Evolutionary conservation across 2,329 filamentous ascomycete genomes (phyloP), one percentile per base, ranked within the genome.

Genomic region (Ploettnerulaceae sp.): DNA sequence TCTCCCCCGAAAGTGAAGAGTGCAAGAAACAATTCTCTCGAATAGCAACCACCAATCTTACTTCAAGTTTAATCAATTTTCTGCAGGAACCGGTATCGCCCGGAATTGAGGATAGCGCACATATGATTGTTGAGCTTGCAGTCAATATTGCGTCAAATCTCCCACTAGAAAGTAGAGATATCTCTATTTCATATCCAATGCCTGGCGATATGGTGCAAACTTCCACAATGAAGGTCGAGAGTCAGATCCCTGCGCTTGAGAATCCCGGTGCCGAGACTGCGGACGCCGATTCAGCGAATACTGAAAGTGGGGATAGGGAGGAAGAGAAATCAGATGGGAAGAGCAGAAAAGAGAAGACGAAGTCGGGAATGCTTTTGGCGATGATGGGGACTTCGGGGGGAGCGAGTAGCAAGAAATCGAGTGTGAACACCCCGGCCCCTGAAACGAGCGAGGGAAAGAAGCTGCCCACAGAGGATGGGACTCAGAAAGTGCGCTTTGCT

Each of bases 111-210:
- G 89, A 88, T 41, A 89, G 88, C 53, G 86, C 90, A 2, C 82
- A 84, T 45, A 95, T 93, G 82, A 97, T 98, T 64, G 77, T 96
- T 45, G 90, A 96, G 67, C 76, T 97, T 40, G 89, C 90, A 0
- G 78, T 97, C 22, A 84, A 83, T 51, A 89, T 98, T 54, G 81
- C 87, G 0, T 79, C 84, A 48, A 94, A 96, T 64, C 70, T 97
- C 35, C 91, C 93, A 0, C 70, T 95, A 29, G 93, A 98, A 67
- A 93, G 88, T 57, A 81, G 93, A 54, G 93, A 97, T 61, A 87
- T 98, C 12, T 82, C 81, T 33, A 84, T 98, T 51, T 81, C 84
- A 52, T 96, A 95, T 63, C 89, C 90, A 42, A 70, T 84, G 47
- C 91, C 93, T 0, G 86, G 87, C 33, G 78, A 85, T 34, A 66